A percentile compares a stretch with the other conserved stretches of the same genome.
These are phyloP conservation scores for Alopecurus myosuroides DNA, from an alignment of 176 grass and related monocot genomes.

Conservation along the genomic window DNA sequence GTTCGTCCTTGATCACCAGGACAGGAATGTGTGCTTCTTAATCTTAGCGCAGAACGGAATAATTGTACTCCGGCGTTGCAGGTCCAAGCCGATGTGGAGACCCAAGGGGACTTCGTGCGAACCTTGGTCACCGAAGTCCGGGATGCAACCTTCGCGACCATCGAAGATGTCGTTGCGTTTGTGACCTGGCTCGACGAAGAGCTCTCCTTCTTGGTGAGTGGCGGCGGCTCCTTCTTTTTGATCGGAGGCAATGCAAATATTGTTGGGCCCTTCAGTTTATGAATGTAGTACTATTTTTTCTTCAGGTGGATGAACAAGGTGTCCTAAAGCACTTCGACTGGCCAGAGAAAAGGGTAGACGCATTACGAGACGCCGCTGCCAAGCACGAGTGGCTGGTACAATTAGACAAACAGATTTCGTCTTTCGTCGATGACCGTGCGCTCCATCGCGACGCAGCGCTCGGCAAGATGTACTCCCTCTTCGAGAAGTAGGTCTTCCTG, in stretches of 20 bases:
- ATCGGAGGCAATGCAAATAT: not conserved
- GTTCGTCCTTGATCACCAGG: not conserved
- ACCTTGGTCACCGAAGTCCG: constrained; percentile 19
- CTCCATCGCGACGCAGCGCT: constrained; percentile 50
- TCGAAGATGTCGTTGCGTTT: constrained; percentile 60
- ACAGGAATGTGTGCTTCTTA: not conserved
- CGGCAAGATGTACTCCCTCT: constrained; percentile 65
- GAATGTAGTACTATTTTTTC: not conserved
- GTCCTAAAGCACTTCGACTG: constrained; percentile 81
- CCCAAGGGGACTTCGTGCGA: constrained; percentile 66
- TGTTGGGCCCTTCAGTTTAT: not conserved
- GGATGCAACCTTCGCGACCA: not conserved
- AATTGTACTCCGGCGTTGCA: not conserved
- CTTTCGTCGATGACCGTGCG: constrained; percentile 48
- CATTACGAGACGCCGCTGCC: constrained; percentile 47
- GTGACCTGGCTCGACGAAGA: constrained; percentile 76
- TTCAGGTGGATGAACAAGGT: constrained; percentile 56
- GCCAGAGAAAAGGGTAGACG: constrained; percentile 51
- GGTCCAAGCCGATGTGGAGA: constrained; percentile 78
- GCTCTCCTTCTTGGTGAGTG: constrained; percentile 56
- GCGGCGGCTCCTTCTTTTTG: not conserved
- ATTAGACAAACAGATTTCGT: constrained; percentile 50
- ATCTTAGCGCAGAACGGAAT: not conserved
- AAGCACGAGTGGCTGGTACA: constrained; percentile 53
- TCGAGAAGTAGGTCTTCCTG: constrained; percentile 43